phyloP scores from a whole-genome alignment of 768 basidiomycete species.

The Leucogyrophana mollusca region DNA sequence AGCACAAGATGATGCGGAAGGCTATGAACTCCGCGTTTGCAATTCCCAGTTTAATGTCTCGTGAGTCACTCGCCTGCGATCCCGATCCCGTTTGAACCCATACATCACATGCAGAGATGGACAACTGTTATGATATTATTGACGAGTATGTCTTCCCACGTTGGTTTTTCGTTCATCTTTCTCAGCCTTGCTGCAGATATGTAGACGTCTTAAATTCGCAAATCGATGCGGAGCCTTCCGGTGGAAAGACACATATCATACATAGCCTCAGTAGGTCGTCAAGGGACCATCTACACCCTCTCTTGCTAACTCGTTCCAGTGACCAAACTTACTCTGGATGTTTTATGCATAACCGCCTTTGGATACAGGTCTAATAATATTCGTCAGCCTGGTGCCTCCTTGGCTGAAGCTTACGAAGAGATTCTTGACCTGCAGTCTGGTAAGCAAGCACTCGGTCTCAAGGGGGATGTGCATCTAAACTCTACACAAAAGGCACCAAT shows the following conservation, averaged over 20 bases:
- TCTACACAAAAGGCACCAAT: too few relatives aligned
- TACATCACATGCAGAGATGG: slow-evolving; percentile 39
- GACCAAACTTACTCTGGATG: slow-evolving; percentile 52
- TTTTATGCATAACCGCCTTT: slow-evolving; percentile 51
- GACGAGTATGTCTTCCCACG: slow-evolving; percentile 33
- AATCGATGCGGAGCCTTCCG: slow-evolving; percentile 21
- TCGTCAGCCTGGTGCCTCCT: slow-evolving; percentile 44
- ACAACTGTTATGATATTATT: slow-evolving; percentile 48
- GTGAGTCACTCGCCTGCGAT: too few relatives aligned
- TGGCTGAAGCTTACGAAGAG: slow-evolving; percentile 46
- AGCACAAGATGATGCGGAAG: slow-evolving; percentile 49
- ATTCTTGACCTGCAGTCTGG: slow-evolving; percentile 41
- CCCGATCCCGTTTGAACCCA: too few relatives aligned
- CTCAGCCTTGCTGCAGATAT: slow-evolving; percentile 25
- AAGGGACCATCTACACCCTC: background rate
- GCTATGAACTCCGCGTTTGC: slow-evolving; percentile 55
- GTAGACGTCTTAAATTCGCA: slow-evolving; percentile 35
- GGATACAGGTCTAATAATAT: slow-evolving; percentile 46
- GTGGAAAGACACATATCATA: slow-evolving; percentile 31
- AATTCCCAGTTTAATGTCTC: slow-evolving; percentile 38
- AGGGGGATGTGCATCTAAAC: too few relatives aligned
- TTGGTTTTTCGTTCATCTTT: background rate
- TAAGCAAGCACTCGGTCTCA: too few relatives aligned
- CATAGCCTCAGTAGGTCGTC: slow-evolving; percentile 46
- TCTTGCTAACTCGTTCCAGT: slow-evolving; percentile 25